phyloP scores from a whole-genome alignment of 208 protist genomes.

The Leptomonas pyrrhocoris region DNA sequence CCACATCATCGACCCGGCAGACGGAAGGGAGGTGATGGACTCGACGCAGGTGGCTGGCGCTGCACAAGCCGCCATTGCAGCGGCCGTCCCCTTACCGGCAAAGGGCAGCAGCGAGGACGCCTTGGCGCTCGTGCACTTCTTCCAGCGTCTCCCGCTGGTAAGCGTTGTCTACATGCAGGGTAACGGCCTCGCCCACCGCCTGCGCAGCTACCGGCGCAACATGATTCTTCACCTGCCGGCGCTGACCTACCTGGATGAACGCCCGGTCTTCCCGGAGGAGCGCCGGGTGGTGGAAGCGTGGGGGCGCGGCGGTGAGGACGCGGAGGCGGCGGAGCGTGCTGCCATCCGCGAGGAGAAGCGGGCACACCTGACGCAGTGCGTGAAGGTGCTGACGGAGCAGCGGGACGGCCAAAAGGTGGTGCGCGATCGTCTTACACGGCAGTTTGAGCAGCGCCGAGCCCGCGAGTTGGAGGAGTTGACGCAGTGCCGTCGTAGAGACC shows the following conservation, averaged over 20 bases:
- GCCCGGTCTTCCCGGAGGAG: slow-evolving; percentile 88
- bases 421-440: slow-evolving; percentile 72
- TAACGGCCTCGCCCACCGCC: slow-evolving; percentile 63
- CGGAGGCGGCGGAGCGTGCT: slow-evolving; percentile 68
- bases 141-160: slow-evolving; percentile 78
- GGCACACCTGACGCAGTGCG: slow-evolving; percentile 78
- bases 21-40: not conserved
- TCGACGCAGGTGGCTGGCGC: not conserved
- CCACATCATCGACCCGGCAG: slow-evolving; percentile 39
- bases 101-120: slow-evolving; percentile 37
- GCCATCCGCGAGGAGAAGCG: slow-evolving; percentile 85
- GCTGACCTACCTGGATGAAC: slow-evolving; percentile 89
- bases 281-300: slow-evolving; percentile 83
- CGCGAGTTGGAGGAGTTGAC: slow-evolving; percentile 60
- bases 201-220: slow-evolving; percentile 88
- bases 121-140: slow-evolving; percentile 66
- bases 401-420: slow-evolving; percentile 73
- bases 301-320: slow-evolving; percentile 71
- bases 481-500: slow-evolving; percentile 50
- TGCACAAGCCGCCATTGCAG: not conserved
- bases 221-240: slow-evolving; percentile 82
- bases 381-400: slow-evolving; percentile 67
- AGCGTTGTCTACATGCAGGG: slow-evolving; percentile 92
- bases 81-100: not conserved
- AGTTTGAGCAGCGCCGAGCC: slow-evolving; percentile 61